Conservation (phyloP, 192 early-diverging fungal species). For the Piromyces finnis region DNA sequence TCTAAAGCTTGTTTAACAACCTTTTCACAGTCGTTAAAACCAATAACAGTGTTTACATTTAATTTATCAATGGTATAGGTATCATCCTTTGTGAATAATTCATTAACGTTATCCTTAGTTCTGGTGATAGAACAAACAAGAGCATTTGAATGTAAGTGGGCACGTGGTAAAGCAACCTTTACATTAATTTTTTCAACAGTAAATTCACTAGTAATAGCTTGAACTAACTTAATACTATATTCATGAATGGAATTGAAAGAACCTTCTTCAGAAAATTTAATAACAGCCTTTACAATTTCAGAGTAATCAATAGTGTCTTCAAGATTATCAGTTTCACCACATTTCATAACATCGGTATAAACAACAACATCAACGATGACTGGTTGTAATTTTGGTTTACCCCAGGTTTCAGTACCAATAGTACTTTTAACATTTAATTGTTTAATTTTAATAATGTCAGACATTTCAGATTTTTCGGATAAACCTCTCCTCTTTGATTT, state of each 20-base stretch:
- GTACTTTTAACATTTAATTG: slow-evolving; percentile 53
- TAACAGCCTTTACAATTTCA: slow-evolving; percentile 51
- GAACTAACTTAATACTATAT: background rate
- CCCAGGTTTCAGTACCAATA: slow-evolving; percentile 88
- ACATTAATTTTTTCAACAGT: slow-evolving; percentile 2
- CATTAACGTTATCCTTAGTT: background rate
- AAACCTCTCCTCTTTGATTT: too few species aligned
- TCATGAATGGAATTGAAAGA: slow-evolving; percentile 50
- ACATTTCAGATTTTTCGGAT: too few species aligned
- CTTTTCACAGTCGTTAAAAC: slow-evolving; percentile 90
- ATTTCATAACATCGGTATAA: slow-evolving; percentile 50
- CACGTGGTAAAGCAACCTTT: slow-evolving; percentile 2
- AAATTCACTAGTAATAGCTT: background rate
- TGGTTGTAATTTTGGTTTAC: slow-evolving; percentile 69
- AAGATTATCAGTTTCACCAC: slow-evolving; percentile 63
- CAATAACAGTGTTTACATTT: slow-evolving; percentile 79
- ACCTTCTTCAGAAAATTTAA: slow-evolving; percentile 53
- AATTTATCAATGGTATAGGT: slow-evolving; percentile 63
- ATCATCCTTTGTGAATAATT: background rate
- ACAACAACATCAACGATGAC: slow-evolving; percentile 61
- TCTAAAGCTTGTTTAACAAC: slow-evolving; percentile 80
- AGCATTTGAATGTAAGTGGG: slow-evolving; percentile 21
- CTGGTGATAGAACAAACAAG: background rate
- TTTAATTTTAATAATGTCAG: background rate
- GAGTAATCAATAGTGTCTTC: slow-evolving; percentile 71